phyloP scores from a whole-genome alignment of 164 flowering plant species.

The Warburgia ugandensis region DNA sequence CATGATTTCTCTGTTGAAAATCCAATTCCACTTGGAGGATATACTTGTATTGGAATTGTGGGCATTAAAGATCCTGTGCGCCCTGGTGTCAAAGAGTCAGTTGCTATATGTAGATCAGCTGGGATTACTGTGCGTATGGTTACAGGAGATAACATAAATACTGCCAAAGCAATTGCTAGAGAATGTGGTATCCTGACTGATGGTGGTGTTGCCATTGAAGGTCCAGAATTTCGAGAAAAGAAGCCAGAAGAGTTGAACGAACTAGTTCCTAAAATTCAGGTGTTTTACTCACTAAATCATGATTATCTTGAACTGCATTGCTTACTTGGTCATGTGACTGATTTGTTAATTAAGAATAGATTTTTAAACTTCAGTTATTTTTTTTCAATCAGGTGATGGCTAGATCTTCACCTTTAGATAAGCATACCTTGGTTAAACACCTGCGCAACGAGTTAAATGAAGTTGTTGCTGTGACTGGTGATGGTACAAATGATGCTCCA shows the following conservation, averaged over 20 bases:
- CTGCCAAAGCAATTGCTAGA: constrained; percentile 94
- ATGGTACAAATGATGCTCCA: constrained; percentile 98
- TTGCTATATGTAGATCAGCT: constrained; percentile 79
- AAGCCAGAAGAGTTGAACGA: constrained; percentile 58
- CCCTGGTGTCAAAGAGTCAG: constrained; percentile 87
- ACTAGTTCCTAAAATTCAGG: constrained; percentile 88
- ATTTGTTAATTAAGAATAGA: background rate
- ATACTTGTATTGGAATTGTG: constrained; percentile 80
- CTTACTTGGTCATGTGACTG: background rate
- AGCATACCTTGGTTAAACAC: constrained; percentile 80
- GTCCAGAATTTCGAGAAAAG: constrained; percentile 78
- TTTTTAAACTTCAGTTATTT: background rate
- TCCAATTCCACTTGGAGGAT: constrained; percentile 59
- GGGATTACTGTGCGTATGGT: constrained; percentile 86
- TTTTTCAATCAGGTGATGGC: constrained; percentile 72
- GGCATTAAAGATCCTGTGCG: constrained; percentile 95
- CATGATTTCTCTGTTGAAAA: constrained; percentile 36
- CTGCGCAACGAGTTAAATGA: constrained; percentile 58
- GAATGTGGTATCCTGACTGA: constrained; percentile 96
- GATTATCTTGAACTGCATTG: too few relatives aligned
- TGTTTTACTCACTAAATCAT: constrained; percentile 10
- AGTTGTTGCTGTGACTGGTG: constrained; percentile 98
- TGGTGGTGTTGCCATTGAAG: constrained; percentile 88
- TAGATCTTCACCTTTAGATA: constrained; percentile 93
- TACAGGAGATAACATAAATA: constrained; percentile 87